phyloP scores from a whole-genome alignment of 371 early-diverging fungal genomes.

The Mucor mucedo region DNA sequence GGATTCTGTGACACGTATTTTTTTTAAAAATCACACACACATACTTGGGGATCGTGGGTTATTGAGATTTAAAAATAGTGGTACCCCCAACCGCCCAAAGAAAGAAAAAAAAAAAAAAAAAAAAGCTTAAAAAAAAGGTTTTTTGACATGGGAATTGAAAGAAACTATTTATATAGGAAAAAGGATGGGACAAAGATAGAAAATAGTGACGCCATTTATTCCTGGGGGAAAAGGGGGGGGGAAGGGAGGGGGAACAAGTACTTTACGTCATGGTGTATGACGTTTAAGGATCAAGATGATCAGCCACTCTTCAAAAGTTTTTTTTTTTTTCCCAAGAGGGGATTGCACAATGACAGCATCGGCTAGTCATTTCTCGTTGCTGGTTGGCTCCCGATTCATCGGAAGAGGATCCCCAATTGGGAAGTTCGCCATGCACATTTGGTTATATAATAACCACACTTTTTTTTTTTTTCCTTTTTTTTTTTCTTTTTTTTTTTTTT shows the following conservation, averaged over 20 bases:
- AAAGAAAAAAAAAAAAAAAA: no score
- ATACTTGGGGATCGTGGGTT: no score
- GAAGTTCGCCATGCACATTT: conserved; percentile 14
- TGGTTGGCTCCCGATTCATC: conserved; percentile 14
- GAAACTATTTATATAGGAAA: no score
- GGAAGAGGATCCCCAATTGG: conserved; percentile 13
- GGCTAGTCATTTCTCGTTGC: not conserved
- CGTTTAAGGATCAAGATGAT: not conserved
- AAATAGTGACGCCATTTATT: not conserved
- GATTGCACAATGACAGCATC: conserved; percentile 21
- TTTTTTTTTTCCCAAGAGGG: no score
- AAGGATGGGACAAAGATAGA: no score
- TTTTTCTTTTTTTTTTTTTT: conserved; percentile 1
- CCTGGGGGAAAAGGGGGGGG: no score
- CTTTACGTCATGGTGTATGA: conserved; percentile 10
- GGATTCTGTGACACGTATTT: not conserved
- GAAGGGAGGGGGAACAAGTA: not conserved
- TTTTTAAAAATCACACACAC: not conserved
- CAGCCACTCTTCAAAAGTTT: no score
- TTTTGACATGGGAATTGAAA: no score
- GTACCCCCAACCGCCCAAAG: no score
- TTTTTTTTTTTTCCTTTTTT: conserved; percentile 1
- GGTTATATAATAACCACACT: not conserved
- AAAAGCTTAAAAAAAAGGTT: no score
- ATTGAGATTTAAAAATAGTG: no score